Evolutionary conservation across 1,284 basidiomycete genomes (phyloP).

Genomic region (Rugosomyces carneus): DNA sequence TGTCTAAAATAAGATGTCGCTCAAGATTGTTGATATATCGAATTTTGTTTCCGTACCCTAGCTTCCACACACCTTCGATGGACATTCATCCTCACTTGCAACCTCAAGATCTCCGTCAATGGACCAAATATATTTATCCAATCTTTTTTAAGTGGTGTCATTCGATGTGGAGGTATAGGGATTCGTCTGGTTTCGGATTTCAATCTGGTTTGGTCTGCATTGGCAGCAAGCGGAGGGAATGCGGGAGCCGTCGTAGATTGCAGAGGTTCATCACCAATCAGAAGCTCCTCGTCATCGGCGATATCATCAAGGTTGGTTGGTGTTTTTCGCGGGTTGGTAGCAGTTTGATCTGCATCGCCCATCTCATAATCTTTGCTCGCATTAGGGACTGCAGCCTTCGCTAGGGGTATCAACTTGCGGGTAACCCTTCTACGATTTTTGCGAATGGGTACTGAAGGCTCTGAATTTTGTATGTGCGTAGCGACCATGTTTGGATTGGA

Average conservation of each 20-base stretch:
- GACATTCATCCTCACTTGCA: slow-evolving; percentile 97
- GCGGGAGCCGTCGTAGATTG: slow-evolving; percentile 46
- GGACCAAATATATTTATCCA: slow-evolving; percentile 98
- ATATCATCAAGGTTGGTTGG: slow-evolving; percentile 11
- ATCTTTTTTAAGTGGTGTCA: slow-evolving; percentile 96
- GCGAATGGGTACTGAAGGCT: slow-evolving; percentile 25
- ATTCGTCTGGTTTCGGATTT: slow-evolving; percentile 82
- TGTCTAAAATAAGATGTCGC: slow-evolving; percentile 53
- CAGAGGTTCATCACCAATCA: slow-evolving; percentile 51
- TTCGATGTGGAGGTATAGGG: slow-evolving; percentile 91
- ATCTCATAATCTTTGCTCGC: slow-evolving; percentile 32
- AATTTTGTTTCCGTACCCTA: slow-evolving; percentile 52
- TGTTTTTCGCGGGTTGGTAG: neutral
- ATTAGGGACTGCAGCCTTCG: slow-evolving; percentile 15
- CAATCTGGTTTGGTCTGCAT: slow-evolving; percentile 46
- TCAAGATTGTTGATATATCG: slow-evolving; percentile 11
- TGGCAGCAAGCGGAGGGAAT: slow-evolving; percentile 60
- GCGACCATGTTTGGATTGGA: slow-evolving; percentile 45
- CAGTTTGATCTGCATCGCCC: slow-evolving; percentile 19
- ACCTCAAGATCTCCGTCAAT: slow-evolving; percentile 87
- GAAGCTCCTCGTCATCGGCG: slow-evolving; percentile 51
- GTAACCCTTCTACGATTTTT: slow-evolving; percentile 53
- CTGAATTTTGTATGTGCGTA: slow-evolving; percentile 37
- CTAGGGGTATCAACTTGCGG: slow-evolving; percentile 36
- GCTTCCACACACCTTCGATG: slow-evolving; percentile 86